These are phyloP conservation scores for Penicillium subrubescens DNA, from an alignment of 495 filamentous ascomycete species.

Conservation along the genomic window DNA sequence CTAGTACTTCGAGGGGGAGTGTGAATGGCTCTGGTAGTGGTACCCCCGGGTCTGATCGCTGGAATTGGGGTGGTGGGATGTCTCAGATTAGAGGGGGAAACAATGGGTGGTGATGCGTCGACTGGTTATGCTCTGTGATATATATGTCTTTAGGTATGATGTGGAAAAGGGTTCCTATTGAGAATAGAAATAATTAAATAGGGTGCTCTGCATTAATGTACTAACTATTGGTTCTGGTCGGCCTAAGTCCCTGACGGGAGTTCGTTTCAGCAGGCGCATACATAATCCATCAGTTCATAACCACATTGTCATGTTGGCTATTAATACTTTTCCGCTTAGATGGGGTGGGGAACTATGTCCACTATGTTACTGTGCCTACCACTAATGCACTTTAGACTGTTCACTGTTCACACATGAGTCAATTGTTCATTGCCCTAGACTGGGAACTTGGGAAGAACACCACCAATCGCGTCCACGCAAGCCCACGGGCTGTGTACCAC, in stretches of 20 bases:
- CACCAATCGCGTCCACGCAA: conserved; percentile 18
- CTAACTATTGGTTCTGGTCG: background rate
- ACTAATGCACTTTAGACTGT: background rate
- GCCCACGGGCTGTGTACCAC: conserved; percentile 12
- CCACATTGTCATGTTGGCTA: background rate
- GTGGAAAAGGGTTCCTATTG: background rate
- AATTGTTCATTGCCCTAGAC: background rate
- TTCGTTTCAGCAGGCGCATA: background rate
- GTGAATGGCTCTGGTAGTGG: background rate
- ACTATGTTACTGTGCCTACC: background rate
- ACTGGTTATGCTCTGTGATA: background rate
- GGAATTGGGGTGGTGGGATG: background rate
- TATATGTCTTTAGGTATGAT: background rate
- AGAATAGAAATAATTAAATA: background rate
- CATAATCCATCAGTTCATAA: background rate
- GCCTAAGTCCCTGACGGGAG: background rate
- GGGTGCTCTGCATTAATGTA: background rate
- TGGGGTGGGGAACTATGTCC: background rate
- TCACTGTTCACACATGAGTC: background rate
- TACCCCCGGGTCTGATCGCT: background rate
- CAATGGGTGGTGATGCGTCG: background rate
- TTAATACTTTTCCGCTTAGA: background rate
- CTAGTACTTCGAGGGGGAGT: background rate
- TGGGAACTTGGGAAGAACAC: conserved; percentile 13
- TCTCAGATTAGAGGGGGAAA: background rate